Evolutionary conservation across 2,329 filamentous ascomycete species (phyloP).

Genomic region (Hymenoscyphus repandus): DNA sequence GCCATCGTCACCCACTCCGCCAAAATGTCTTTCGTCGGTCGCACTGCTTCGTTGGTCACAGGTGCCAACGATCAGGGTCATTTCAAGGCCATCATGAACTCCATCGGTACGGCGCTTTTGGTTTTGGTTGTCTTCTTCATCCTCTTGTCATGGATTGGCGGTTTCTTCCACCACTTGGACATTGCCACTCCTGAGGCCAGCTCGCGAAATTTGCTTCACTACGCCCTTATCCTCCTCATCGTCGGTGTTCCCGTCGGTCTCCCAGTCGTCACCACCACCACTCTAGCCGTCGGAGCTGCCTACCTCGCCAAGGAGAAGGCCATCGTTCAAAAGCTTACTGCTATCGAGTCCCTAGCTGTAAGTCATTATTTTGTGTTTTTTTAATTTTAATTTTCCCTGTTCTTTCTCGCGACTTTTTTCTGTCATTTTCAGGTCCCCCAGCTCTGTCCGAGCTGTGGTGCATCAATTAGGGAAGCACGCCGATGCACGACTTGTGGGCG

Average conservation of each 20-base stretch:
- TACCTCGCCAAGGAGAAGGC: slow-evolving; percentile 74
- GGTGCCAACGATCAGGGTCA: slow-evolving; percentile 71
- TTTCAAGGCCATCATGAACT: slow-evolving; percentile 82
- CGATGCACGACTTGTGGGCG: no score
- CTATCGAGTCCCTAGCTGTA: slow-evolving; percentile 66
- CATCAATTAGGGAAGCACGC: no score
- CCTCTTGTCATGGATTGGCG: slow-evolving; percentile 69
- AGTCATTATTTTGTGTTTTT: slow-evolving; percentile 10
- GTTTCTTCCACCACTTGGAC: slow-evolving; percentile 67
- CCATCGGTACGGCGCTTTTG: slow-evolving; percentile 67
- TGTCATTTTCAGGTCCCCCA: no score
- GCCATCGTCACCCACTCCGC: slow-evolving; percentile 63
- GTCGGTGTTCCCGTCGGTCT: slow-evolving; percentile 77
- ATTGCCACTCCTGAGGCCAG: slow-evolving; percentile 54
- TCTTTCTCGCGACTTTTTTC: not conserved
- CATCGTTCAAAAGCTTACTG: slow-evolving; percentile 74
- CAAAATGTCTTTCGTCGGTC: slow-evolving; percentile 70
- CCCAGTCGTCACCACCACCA: slow-evolving; percentile 73
- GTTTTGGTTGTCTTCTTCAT: slow-evolving; percentile 76
- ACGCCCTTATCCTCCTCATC: slow-evolving; percentile 66
- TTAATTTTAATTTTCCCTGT: not conserved
- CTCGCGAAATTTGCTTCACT: slow-evolving; percentile 61
- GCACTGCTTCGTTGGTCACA: slow-evolving; percentile 68
- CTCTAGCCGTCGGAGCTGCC: slow-evolving; percentile 69
- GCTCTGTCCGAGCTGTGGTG: no score